Evolutionary conservation across 345 rosid genomes (phyloP), one percentile per base, ranked within the genome.

Genomic region (Salix koriyanagi): DNA sequence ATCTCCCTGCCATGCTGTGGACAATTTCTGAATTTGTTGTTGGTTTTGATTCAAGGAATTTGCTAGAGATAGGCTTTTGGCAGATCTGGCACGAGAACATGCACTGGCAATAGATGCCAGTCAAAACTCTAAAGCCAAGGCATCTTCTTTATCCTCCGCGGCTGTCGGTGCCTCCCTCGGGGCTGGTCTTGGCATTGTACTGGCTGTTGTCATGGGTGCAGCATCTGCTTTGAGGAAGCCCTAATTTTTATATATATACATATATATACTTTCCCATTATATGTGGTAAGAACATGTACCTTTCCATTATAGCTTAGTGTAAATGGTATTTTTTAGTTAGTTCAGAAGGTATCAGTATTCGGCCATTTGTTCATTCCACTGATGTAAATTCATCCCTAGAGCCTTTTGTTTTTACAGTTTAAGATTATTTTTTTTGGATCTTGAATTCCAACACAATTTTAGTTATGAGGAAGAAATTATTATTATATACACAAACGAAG

Each of bases 141-240:
- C 88, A 77, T 90, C 91, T 13, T 84, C 97, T 1, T 66, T 88
- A 80, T 85, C 96, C 21, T 92, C 99, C 64, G 97, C 99, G 6
- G 90, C 94, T 0, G 96, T 93, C 2, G 99, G 99, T 23, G 99
- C 99, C 79, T 93, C 97, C 30, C 77, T 95, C n/a, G 99, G 99
- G 73, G 98, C 99, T 9, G 97, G 96, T 77, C 87, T 95, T 23
- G 97, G 99, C 73, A 79, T 95, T 75, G 93, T 91, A 67, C 81
- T 95, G 86, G 99, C 98, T 41, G 87, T 94, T 56, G 98, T 94
- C 65, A 94, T 94, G 98, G 98, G 98, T 46, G 97, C 97, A 0
- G 97, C 95, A 64, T 94, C 98, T 39, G 92, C 98, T 71, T 86
- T 94, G 83, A 87, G 97, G 81, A 94, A 94, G 79, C 98, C 97